phyloP scores from a whole-genome alignment of 2,329 filamentous ascomycete genomes.

The Amesomyces nigricolor region DNA sequence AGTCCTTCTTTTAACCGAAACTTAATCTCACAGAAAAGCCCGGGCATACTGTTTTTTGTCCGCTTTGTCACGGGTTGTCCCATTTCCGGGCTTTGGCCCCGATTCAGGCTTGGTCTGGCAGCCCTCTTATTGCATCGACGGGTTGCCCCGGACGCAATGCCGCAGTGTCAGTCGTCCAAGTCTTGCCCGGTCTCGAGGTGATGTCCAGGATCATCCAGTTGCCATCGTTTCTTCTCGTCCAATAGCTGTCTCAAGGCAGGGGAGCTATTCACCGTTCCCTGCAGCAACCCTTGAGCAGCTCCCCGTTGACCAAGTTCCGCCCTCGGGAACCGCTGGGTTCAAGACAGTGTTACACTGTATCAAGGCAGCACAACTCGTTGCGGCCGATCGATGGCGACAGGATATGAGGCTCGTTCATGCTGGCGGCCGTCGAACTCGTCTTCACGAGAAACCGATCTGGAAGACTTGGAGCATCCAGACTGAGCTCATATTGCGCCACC shows the following conservation, averaged over 20 bases:
- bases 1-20: not conserved
- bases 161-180: slow-evolving; percentile 12
- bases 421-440: too few relatives aligned
- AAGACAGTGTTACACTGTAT: too few relatives aligned
- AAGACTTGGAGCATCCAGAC: not conserved
- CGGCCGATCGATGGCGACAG: not conserved
- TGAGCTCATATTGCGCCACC: slow-evolving; percentile 2
- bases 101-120: slow-evolving; percentile 11
- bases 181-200: slow-evolving; percentile 4
- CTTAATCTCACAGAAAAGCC: too few relatives aligned
- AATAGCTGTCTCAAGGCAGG: slow-evolving; percentile 9
- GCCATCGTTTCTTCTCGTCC: slow-evolving; percentile 8
- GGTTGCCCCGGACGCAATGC: not conserved
- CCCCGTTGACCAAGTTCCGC: too few relatives aligned
- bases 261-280: not conserved
- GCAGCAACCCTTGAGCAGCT: not conserved
- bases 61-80: not conserved
- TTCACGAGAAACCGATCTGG: not conserved
- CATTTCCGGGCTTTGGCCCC: slow-evolving; percentile 10
- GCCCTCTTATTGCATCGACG: not conserved
- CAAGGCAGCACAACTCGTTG: too few relatives aligned
- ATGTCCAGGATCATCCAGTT: slow-evolving; percentile 7
- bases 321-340: too few relatives aligned
- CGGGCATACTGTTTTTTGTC: not conserved
- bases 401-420: not conserved